Evolutionary conservation across 768 basidiomycete species (phyloP).

Genomic region (Pulveroboletus sp.): DNA sequence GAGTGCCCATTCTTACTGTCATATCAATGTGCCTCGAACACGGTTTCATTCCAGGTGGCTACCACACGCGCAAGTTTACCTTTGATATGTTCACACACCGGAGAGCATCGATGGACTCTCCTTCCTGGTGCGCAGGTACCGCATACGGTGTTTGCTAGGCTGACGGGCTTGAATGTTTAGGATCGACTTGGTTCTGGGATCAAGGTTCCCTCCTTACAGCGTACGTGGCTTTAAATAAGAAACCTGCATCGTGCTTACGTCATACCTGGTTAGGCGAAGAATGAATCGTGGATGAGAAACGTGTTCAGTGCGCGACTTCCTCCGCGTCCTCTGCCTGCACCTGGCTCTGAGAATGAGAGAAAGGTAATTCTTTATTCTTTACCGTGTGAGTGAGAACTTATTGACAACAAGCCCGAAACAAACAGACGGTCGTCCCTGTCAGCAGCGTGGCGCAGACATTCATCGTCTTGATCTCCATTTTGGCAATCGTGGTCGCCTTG

Average conservation of each 20-base stretch:
- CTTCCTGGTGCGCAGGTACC: slow-evolving; percentile 27
- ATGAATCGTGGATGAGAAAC: slow-evolving; percentile 20
- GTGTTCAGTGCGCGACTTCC: slow-evolving; percentile 18
- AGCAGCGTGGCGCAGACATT: background rate
- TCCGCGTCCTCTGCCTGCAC: slow-evolving; percentile 14
- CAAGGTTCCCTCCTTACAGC: slow-evolving; percentile 29
- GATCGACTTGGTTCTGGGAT: slow-evolving; percentile 25
- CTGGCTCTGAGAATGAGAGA: slow-evolving; percentile 9
- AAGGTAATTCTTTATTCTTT: background rate
- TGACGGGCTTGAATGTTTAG: slow-evolving; percentile 10
- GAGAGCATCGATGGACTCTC: slow-evolving; percentile 50
- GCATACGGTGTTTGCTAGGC: background rate
- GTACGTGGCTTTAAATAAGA: slow-evolving; percentile 4
- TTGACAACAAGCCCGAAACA: slow-evolving; percentile 11
- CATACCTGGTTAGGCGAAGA: slow-evolving; percentile 18
- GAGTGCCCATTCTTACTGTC: slow-evolving; percentile 24
- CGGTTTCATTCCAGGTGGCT: slow-evolving; percentile 44
- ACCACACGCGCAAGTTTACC: slow-evolving; percentile 66
- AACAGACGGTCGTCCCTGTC: background rate
- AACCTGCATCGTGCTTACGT: background rate
- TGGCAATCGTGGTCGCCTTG: slow-evolving; percentile 9
- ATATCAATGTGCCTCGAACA: background rate
- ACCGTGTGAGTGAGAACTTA: background rate
- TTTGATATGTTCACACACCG: slow-evolving; percentile 80
- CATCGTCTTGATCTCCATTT: slow-evolving; percentile 1